phyloP scores from a whole-genome alignment of 495 filamentous ascomycete species.

The Wilcoxina mikolae region DNA sequence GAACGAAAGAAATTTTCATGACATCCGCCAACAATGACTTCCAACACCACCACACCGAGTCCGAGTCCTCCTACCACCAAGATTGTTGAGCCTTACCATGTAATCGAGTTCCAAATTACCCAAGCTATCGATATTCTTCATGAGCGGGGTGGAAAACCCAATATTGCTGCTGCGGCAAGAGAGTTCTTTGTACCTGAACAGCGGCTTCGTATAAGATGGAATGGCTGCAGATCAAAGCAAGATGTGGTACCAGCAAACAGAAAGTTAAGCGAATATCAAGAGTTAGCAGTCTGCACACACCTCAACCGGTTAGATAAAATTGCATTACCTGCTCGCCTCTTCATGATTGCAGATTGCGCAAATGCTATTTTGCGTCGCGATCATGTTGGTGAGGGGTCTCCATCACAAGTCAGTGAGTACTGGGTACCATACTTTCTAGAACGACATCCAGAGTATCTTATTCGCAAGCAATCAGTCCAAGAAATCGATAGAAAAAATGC shows the following conservation, averaged over 20 bases:
- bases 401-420: neutral
- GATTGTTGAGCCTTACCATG: too few species aligned
- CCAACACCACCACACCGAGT: too few species aligned
- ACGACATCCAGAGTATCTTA: slow-evolving; percentile 13
- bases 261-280: slow-evolving; percentile 1
- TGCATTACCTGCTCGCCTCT: neutral
- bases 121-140: too few species aligned
- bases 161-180: neutral
- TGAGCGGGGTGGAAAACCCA: neutral
- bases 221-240: neutral
- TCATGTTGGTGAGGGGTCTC: neutral
- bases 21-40: too few species aligned
- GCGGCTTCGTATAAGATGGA: neutral
- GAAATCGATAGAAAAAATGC: neutral
- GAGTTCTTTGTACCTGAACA: neutral
- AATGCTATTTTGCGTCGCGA: slow-evolving; percentile 6
- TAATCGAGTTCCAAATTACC: too few species aligned
- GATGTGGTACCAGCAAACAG: neutral
- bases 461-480: neutral
- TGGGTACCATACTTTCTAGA: slow-evolving; percentile 12
- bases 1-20: too few species aligned
- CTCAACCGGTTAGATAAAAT: slow-evolving; percentile 8
- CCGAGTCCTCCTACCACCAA: too few species aligned
- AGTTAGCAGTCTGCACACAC: slow-evolving; percentile 11
- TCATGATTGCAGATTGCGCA: slow-evolving; percentile 9